A percentile compares a stretch with the other conserved stretches of the same genome.
phyloP scores from a whole-genome alignment of 108 stramenopile genomes.

The Discostella pseudostelligera region DNA sequence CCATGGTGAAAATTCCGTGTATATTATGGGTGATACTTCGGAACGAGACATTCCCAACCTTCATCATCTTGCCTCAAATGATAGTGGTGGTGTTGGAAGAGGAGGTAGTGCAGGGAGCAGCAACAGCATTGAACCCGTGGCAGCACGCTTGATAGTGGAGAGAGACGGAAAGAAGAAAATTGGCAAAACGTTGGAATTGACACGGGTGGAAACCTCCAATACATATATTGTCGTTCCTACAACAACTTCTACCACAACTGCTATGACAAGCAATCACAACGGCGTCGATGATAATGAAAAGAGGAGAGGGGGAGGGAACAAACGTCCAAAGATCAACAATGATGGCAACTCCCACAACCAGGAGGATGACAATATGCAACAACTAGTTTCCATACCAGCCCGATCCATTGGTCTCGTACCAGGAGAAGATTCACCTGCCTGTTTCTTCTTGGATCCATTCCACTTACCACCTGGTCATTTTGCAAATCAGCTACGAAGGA shows the following conservation, averaged over 20 bases:
- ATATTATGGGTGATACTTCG: conserved; percentile 32
- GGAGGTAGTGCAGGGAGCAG: conserved; percentile 1
- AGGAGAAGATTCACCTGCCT: conserved; percentile 35
- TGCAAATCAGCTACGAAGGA: conserved; percentile 17
- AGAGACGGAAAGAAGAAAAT: neutral
- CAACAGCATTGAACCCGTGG: conserved; percentile 23
- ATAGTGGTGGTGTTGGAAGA: neutral
- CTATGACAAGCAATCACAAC: neutral
- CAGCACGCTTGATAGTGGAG: conserved; percentile 41
- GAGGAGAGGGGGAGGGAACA: neutral
- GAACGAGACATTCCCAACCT: conserved; percentile 7
- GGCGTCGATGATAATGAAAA: neutral
- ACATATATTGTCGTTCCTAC: conserved; percentile 43
- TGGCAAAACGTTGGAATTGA: conserved; percentile 43
- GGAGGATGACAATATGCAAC: neutral
- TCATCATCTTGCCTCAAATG: neutral
- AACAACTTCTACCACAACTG: conserved; percentile 6
- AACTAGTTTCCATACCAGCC: conserved; percentile 29
- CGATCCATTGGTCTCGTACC: conserved; percentile 37
- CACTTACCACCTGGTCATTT: conserved; percentile 24
- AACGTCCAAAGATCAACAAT: neutral
- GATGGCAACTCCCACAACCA: neutral
- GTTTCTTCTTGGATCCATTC: conserved; percentile 39
- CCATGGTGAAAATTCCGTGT: conserved; percentile 3
- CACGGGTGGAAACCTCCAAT: conserved; percentile 43